Percentiles rank a stretch among this genome's conserved stretches.
Conservation (phyloP, 306 rosid species). For the Quercus ilex region DNA sequence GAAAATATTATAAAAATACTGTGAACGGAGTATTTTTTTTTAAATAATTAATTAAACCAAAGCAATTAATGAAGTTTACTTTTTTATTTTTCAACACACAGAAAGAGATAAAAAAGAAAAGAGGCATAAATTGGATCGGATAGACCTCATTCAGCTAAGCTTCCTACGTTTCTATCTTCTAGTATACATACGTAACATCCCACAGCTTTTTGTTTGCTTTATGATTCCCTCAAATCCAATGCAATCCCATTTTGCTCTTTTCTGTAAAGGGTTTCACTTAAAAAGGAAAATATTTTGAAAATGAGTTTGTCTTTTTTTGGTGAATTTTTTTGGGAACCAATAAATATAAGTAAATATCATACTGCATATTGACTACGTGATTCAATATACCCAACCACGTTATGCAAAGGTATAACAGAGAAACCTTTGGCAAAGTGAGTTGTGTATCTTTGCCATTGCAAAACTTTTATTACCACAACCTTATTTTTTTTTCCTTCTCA, state of each 20-base stretch:
- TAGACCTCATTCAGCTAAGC: neutral
- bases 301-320: constrained; percentile 16
- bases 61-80: neutral
- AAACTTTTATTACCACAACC: too few relatives aligned
- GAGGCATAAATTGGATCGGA: neutral
- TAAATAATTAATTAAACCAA: constrained; percentile 13
- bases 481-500: too few relatives aligned
- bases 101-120: neutral
- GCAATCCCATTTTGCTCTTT: constrained; percentile 22
- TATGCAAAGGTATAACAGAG: too few relatives aligned
- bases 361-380: too few relatives aligned
- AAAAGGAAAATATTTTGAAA: constrained; percentile 20
- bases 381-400: too few relatives aligned
- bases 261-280: constrained; percentile 20
- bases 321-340: constrained; percentile 20
- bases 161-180: constrained; percentile 21
- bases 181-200: neutral
- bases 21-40: too few relatives aligned
- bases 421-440: too few relatives aligned
- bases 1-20: too few relatives aligned
- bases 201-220: constrained; percentile 19
- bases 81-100: neutral
- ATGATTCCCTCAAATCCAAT: constrained; percentile 21
- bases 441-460: too few relatives aligned
- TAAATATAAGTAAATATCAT: neutral